phyloP scores from a whole-genome alignment of 805 yeast genomes.

The Yamadazyma phyllophila region DNA sequence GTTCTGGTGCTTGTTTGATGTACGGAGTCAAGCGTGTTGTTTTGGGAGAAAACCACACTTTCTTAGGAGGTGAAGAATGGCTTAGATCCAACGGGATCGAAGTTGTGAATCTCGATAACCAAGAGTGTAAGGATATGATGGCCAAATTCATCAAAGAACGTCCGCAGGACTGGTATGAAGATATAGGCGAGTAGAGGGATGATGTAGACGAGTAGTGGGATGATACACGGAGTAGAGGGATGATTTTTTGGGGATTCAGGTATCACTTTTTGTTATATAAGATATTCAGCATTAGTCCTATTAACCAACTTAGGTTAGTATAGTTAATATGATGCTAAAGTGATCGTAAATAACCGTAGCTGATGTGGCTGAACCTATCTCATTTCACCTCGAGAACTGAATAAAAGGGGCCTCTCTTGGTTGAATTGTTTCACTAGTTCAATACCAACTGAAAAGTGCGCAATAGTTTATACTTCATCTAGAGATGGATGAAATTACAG shows the following conservation, averaged over 20 bases:
- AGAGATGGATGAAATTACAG: conserved; percentile 71
- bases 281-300: no score
- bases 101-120: conserved; percentile 58
- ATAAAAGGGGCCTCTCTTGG: no score
- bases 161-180: conserved; percentile 81
- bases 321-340: no score
- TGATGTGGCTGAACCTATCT: no score
- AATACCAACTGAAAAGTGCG: no score
- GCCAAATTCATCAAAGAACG: conserved; percentile 70
- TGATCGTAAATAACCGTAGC: no score
- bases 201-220: conserved; percentile 34
- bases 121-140: conserved; percentile 71
- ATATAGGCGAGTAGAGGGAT: conserved; percentile 50
- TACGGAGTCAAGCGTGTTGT: conserved; percentile 88
- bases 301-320: no score
- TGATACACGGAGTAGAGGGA: not conserved
- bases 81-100: conserved; percentile 67
- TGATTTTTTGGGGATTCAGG: not conserved
- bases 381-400: no score
- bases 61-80: conserved; percentile 79
- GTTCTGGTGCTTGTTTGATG: conserved; percentile 88
- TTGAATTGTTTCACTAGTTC: no score
- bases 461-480: not conserved
- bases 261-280: not conserved
- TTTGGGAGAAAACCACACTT: conserved; percentile 83